These are phyloP conservation scores for Fusarium sp. DNA, from an alignment of 2,329 filamentous ascomycete genomes.

Conservation along the genomic window DNA sequence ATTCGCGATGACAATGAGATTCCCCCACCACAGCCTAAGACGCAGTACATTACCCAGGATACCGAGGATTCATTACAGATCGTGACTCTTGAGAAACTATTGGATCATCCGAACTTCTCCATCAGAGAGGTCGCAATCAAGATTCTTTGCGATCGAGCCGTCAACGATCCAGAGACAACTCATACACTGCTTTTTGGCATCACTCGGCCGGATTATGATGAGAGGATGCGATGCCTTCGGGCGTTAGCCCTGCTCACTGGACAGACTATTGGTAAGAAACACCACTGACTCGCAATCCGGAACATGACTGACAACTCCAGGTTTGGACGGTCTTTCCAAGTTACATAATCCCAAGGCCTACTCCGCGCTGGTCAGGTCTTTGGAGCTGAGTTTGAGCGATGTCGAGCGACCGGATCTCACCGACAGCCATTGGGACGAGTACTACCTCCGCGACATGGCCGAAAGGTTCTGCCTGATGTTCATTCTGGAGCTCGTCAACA, in stretches of 20 bases:
- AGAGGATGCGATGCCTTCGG: conserved; percentile 66
- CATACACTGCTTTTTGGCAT: conserved; percentile 67
- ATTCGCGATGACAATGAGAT: conserved; percentile 75
- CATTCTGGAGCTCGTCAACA: conserved; percentile 67
- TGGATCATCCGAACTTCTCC: conserved; percentile 76
- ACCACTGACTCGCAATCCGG: background rate
- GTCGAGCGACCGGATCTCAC: conserved; percentile 62
- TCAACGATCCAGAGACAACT: conserved; percentile 67
- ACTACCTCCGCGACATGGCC: conserved; percentile 68
- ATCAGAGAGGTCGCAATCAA: conserved; percentile 75
- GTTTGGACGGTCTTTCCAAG: conserved; percentile 54
- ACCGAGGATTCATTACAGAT: conserved; percentile 77
- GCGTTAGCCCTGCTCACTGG: conserved; percentile 66
- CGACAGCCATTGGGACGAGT: conserved; percentile 70
- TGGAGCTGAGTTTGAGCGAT: conserved; percentile 66
- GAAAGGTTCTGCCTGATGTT: conserved; percentile 71
- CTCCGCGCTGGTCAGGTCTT: conserved; percentile 67
- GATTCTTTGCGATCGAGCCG: conserved; percentile 66
- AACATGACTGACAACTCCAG: conserved; percentile 43
- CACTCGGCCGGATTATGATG: conserved; percentile 67
- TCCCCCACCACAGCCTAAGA: conserved; percentile 70
- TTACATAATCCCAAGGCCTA: conserved; percentile 64
- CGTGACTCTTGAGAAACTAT: conserved; percentile 73
- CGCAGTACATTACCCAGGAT: conserved; percentile 79
- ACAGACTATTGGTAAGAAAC: conserved; percentile 50